phyloP scores from a whole-genome alignment of 257 asterid genomes.

The Solanum bukasovii region DNA sequence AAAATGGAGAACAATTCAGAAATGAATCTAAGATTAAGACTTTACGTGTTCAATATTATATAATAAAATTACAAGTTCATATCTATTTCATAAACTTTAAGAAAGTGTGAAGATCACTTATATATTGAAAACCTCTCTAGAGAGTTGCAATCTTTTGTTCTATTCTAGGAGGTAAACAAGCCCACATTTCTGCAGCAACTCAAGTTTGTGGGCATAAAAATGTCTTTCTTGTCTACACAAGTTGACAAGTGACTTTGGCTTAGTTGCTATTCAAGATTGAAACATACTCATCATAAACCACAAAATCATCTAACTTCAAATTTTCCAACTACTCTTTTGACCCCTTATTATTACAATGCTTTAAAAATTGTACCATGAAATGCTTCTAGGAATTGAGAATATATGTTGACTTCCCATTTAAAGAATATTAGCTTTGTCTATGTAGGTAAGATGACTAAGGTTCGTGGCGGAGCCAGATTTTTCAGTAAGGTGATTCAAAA shows the following conservation, averaged over 20 bases:
- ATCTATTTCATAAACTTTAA: background rate
- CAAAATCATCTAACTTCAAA: background rate
- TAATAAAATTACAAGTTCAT: background rate
- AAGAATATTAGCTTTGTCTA: background rate
- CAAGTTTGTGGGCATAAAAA: slow-evolving; percentile 2
- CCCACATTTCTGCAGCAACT: slow-evolving; percentile 15
- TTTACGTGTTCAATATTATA: background rate
- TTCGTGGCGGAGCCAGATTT: rapidly evolving
- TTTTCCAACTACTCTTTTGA: background rate
- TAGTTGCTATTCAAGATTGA: slow-evolving; percentile 2
- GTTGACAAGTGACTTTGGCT: slow-evolving; percentile 7
- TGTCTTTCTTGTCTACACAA: slow-evolving; percentile 12
- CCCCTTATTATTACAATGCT: background rate
- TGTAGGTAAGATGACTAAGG: background rate
- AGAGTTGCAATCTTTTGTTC: background rate
- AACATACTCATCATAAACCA: background rate
- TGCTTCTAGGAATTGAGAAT: background rate
- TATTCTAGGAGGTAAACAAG: slow-evolving; percentile 16
- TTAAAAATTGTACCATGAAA: background rate
- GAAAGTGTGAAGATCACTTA: background rate
- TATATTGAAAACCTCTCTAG: background rate
- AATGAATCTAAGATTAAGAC: background rate
- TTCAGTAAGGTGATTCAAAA: background rate
- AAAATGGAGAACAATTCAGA: background rate
- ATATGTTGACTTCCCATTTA: background rate